Conservation (phyloP, 768 basidiomycete species). For the Xerocomellus chrysenteron region DNA sequence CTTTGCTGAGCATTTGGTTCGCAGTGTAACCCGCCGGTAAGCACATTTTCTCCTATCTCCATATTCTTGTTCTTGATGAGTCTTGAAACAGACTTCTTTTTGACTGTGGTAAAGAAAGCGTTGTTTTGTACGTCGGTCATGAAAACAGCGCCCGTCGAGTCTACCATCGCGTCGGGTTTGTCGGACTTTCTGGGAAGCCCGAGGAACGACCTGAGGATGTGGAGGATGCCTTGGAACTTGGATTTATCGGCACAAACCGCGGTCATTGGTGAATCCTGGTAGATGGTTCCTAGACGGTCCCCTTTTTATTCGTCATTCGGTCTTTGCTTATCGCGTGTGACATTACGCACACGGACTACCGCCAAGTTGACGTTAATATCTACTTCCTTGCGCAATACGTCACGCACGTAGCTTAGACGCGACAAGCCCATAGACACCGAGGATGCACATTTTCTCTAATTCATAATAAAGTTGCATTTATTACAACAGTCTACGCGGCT, state of each 20-base stretch:
- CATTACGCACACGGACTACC: neutral
- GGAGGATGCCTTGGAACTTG: constrained; percentile 54
- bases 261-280: constrained; percentile 49
- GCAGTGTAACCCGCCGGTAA: constrained; percentile 44
- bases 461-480: neutral
- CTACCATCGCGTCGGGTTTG: constrained; percentile 55
- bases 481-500: neutral
- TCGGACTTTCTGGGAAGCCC: constrained; percentile 39
- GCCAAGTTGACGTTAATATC: neutral
- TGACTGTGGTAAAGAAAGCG: constrained; percentile 43
- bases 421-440: neutral
- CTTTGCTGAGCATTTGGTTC: constrained; percentile 52
- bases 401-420: neutral
- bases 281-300: neutral
- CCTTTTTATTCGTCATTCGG: neutral
- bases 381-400: neutral
- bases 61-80: neutral
- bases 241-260: constrained; percentile 45
- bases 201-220: constrained; percentile 37
- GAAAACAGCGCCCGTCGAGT: constrained; percentile 51
- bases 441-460: neutral
- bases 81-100: constrained; percentile 32
- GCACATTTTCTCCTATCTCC: constrained; percentile 13
- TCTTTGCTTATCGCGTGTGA: neutral
- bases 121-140: constrained; percentile 55